These are phyloP conservation scores for Penicillium antarcticum DNA, from an alignment of 495 filamentous ascomycete species.

Conservation along the genomic window DNA sequence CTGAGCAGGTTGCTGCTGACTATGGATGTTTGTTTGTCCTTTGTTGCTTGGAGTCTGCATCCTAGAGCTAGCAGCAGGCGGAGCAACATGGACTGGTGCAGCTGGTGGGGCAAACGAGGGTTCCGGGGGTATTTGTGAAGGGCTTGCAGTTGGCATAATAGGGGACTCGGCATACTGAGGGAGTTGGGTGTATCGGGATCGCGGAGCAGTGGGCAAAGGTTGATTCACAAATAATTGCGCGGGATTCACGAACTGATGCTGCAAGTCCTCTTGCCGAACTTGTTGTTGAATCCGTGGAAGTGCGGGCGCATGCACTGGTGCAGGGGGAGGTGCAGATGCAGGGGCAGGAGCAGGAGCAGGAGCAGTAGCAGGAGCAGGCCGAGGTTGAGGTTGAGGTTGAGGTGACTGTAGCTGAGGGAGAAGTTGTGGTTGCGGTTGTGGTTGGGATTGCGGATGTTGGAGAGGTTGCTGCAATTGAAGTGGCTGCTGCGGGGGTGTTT, in stretches of 20 bases:
- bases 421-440: constrained; percentile 15
- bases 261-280: constrained; percentile 19
- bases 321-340: background rate
- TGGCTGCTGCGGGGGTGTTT: constrained; percentile 13
- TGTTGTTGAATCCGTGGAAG: constrained; percentile 12
- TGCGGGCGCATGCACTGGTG: background rate
- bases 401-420: constrained; percentile 18
- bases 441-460: constrained; percentile 2
- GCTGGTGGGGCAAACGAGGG: constrained; percentile 3
- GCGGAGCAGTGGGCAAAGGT: constrained; percentile 29
- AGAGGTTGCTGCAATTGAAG: constrained; percentile 16
- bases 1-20: background rate
- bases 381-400: constrained; percentile 14
- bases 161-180: constrained; percentile 29
- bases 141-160: constrained; percentile 19
- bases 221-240: constrained; percentile 39
- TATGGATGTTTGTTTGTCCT: constrained; percentile 8
- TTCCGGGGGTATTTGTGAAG: constrained; percentile 18
- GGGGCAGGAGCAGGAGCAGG: constrained; percentile 29
- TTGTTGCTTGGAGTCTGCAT: background rate
- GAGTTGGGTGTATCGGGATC: constrained; percentile 23
- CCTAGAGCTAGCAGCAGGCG: background rate
- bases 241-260: constrained; percentile 45
- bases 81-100: background rate
- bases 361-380: constrained; percentile 19